Percentiles rank a stretch among this genome's conserved stretches.
These are phyloP conservation scores for Leersia perrieri DNA, from an alignment of 176 grass and related monocot species.

Conservation along the genomic window DNA sequence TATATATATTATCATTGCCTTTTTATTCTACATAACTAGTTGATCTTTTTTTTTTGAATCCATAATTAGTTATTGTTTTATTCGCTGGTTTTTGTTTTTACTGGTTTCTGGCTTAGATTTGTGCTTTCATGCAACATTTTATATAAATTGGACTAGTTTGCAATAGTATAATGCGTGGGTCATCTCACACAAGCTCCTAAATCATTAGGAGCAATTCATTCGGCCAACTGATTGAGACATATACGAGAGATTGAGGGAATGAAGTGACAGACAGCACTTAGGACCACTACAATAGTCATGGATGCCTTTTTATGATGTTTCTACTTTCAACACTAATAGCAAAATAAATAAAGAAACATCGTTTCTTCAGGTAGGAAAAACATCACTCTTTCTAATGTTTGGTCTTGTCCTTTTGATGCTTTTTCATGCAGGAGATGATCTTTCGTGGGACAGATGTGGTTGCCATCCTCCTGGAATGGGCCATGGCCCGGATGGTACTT, in stretches of 20 bases:
- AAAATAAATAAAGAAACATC: background rate
- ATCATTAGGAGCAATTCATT: background rate
- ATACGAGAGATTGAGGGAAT: background rate
- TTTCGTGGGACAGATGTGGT: slow-evolving; percentile 41
- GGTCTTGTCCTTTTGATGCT: background rate
- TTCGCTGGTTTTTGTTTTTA: background rate
- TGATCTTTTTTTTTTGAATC: background rate
- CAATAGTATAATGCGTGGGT: background rate
- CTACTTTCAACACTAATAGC: background rate
- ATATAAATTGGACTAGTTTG: background rate
- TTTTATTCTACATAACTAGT: background rate
- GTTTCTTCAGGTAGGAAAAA: background rate
- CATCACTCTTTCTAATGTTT: background rate
- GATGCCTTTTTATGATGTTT: background rate
- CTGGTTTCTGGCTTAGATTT: background rate
- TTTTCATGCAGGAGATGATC: slow-evolving; percentile 39
- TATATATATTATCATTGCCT: background rate
- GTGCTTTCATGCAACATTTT: background rate
- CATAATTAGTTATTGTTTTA: background rate
- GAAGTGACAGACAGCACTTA: background rate
- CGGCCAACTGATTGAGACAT: background rate
- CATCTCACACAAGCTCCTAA: background rate
- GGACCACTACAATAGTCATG: background rate
- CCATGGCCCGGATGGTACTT: slow-evolving; percentile 31
- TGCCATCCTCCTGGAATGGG: slow-evolving; percentile 47